These are phyloP conservation scores for Litsea cubeba DNA, from an alignment of 164 flowering plant genomes.

Conservation along the genomic window DNA sequence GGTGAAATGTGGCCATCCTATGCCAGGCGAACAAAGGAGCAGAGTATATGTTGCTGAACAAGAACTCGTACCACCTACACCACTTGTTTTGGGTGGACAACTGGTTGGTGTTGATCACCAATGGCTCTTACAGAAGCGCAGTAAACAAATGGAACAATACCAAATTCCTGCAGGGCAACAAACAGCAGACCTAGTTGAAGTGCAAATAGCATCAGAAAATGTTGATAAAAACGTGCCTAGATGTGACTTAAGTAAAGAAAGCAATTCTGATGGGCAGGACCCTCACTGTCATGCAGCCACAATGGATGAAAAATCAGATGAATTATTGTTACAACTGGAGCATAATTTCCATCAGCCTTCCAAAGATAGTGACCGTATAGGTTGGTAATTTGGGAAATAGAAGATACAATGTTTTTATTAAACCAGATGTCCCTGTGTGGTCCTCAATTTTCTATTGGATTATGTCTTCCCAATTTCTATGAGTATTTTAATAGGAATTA, in stretches of 20 bases:
- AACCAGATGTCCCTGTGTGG: not conserved
- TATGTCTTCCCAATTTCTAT: not conserved
- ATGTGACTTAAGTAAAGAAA: too few species aligned
- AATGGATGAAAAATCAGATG: not conserved
- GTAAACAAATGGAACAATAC: not conserved
- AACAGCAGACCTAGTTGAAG: not conserved
- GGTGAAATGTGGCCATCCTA: not conserved
- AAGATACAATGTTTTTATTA: not conserved
- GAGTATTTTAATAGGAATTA: not conserved
- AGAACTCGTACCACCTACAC: not conserved
- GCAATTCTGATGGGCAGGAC: not conserved
- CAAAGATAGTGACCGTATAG: not conserved
- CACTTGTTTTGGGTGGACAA: not conserved
- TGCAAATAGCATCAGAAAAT: constrained; percentile 5
- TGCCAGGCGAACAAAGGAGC: not conserved
- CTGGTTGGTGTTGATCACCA: not conserved
- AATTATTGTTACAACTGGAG: not conserved
- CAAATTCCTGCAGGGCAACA: not conserved
- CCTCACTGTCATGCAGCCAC: not conserved
- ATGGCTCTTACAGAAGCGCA: not conserved
- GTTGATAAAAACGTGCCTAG: not conserved
- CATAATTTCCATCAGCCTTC: not conserved
- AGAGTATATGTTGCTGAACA: constrained; percentile 5
- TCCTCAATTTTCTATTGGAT: not conserved
- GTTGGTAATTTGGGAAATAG: not conserved